Base-by-base conservation (phyloP, 805 yeast species). In the Ogataea neopini region DNA sequence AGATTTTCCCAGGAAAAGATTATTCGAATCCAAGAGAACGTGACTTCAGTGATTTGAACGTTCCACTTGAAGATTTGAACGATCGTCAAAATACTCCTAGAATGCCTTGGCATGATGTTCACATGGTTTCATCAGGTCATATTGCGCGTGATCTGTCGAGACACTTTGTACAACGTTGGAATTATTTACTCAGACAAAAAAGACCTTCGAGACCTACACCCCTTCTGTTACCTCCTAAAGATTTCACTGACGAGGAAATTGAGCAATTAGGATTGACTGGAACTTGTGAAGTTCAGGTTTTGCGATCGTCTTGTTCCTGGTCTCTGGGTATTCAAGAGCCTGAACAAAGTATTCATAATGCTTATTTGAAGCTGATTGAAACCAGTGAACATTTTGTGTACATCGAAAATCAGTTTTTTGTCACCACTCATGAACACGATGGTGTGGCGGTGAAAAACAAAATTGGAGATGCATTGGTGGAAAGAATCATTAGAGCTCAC, bases 71-170 rank as follows among this genome's bases (percentile, higher is more conserved):
- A 43, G 88, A 88, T 18, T 86, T 92, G 94, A 89, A 89, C 61
- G 96, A 94, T 65, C 77, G 99, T 50, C 72, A 77, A 13, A 66
- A 66, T 15, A 76, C 80, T 17, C 98, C 99, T 2, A 79, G 99
- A 58, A 94, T 94, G 99, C 99, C 99, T 8, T 94, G 99, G 99
- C 99, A 94, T 67, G 99, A 94, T 75, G 88, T 94, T 32, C 98
- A 94, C 57, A 94, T 91, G 96, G 82, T 90, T 70, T 83, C 95
- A 1, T 80, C 91, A 2, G 99, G 99, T 11, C 95, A 91, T 60
- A 82, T 91, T 3, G 99, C 98, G 0, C 77, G 97, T 50, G 99
- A 94, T 65, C 68, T 92, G 44, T 79, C 96, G 0, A 79, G 99
- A 48, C 98, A 94, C 66, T 94, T 95, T 68, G 95, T 90, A 11